Evolutionary conservation across 352 stramenopile species (phyloP).

Genomic region (Phytophthora melonis): DNA sequence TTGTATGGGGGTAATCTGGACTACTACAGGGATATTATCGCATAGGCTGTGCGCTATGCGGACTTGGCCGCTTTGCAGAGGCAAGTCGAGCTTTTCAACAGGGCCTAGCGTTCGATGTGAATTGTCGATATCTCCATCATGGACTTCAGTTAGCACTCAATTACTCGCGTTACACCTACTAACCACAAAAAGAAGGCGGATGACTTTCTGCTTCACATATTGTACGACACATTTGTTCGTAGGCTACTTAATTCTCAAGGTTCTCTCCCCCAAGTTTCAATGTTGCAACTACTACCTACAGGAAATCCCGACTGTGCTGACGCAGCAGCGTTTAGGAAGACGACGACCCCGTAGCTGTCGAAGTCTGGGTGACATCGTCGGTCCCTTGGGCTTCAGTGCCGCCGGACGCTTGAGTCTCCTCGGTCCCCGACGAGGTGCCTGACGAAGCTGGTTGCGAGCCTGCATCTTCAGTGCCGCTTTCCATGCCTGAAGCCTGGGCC

Average conservation of each 20-base stretch:
- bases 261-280: background rate
- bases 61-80: constrained; percentile 56
- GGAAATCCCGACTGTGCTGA: background rate
- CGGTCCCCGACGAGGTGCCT: background rate
- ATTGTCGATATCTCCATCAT: constrained; percentile 65
- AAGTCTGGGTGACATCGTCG: background rate
- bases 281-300: background rate
- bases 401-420: background rate
- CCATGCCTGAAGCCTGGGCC: background rate
- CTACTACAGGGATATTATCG: constrained; percentile 70
- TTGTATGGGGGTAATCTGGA: background rate
- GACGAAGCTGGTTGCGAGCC: background rate
- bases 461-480: background rate
- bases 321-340: background rate
- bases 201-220: background rate
- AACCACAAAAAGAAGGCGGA: constrained; percentile 5
- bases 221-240: constrained; percentile 1
- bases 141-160: constrained; percentile 61
- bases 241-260: background rate
- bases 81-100: constrained; percentile 69
- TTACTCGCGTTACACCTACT: constrained; percentile 30
- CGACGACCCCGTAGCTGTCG: background rate
- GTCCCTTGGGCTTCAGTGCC: background rate
- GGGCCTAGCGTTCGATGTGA: constrained; percentile 69
- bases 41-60: constrained; percentile 70